These are phyloP conservation scores for Blastobotrys robertii DNA, from an alignment of 805 yeast genomes.

Conservation along the genomic window DNA sequence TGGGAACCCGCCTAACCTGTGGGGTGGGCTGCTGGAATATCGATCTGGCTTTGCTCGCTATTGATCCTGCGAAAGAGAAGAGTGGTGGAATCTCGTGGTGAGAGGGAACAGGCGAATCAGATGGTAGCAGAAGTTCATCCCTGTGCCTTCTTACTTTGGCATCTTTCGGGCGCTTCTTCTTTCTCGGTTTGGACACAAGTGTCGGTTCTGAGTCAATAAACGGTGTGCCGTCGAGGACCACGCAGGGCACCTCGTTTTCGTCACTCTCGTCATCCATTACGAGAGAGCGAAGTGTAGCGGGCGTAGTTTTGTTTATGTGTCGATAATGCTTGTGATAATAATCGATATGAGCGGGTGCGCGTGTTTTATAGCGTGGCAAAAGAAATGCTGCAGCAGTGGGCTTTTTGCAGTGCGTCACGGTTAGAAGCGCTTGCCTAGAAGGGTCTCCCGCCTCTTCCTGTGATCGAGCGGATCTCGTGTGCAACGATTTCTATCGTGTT, in stretches of 20 bases:
- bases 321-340: too few species aligned
- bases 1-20: too few species aligned
- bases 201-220: not conserved
- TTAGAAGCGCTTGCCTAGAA: too few species aligned
- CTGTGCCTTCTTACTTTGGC: not conserved
- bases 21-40: constrained; percentile 1
- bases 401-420: too few species aligned
- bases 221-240: constrained; percentile 1
- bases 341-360: too few species aligned
- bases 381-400: too few species aligned
- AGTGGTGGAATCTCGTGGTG: constrained; percentile 1
- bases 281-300: too few species aligned
- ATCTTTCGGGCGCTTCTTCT: not conserved
- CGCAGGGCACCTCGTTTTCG: constrained; percentile 6
- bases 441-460: too few species aligned
- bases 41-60: constrained; percentile 2
- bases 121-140: not conserved
- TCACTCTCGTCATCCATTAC: constrained; percentile 1
- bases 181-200: not conserved
- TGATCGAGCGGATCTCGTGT: too few species aligned
- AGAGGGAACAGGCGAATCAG: not conserved
- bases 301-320: too few species aligned
- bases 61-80: constrained; percentile 2
- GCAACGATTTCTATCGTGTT: too few species aligned
- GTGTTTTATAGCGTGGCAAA: too few species aligned